Conservation (phyloP, 805 yeast genomes). For the Torulaspora indica region DNA sequence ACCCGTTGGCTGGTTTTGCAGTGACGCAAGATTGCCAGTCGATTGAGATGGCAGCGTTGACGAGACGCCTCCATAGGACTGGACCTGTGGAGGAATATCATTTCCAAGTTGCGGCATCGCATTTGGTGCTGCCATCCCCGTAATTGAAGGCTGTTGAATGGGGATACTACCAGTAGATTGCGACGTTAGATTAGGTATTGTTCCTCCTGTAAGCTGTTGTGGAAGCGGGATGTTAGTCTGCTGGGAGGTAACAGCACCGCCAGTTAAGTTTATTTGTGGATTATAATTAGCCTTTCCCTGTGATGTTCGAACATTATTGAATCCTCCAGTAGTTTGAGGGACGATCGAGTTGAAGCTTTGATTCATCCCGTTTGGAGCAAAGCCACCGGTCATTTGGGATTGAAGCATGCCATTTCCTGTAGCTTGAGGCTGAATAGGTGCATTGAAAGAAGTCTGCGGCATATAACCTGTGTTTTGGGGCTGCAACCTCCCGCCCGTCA, state of each 20-base stretch:
- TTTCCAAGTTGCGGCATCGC: constrained; percentile 23
- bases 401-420: constrained; percentile 35
- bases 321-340: constrained; percentile 49
- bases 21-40: constrained; percentile 39
- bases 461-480: constrained; percentile 42
- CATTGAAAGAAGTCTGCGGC: constrained; percentile 39
- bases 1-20: constrained; percentile 55
- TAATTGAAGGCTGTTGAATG: constrained; percentile 21
- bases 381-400: constrained; percentile 41
- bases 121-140: constrained; percentile 25
- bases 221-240: constrained; percentile 37
- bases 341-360: constrained; percentile 35
- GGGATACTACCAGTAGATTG: constrained; percentile 27
- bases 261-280: constrained; percentile 32
- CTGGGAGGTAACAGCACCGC: constrained; percentile 36
- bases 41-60: constrained; percentile 34
- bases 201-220: constrained; percentile 47
- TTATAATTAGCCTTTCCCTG: constrained; percentile 7
- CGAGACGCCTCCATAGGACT: constrained; percentile 36
- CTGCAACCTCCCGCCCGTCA: constrained; percentile 33
- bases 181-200: constrained; percentile 23
- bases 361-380: constrained; percentile 20
- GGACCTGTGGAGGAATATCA: constrained; percentile 34
- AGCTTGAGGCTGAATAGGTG: constrained; percentile 26
- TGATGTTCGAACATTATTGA: constrained; percentile 3